Base-by-base conservation (phyloP, 345 rosid genomes). In the Linum tenue region DNA sequence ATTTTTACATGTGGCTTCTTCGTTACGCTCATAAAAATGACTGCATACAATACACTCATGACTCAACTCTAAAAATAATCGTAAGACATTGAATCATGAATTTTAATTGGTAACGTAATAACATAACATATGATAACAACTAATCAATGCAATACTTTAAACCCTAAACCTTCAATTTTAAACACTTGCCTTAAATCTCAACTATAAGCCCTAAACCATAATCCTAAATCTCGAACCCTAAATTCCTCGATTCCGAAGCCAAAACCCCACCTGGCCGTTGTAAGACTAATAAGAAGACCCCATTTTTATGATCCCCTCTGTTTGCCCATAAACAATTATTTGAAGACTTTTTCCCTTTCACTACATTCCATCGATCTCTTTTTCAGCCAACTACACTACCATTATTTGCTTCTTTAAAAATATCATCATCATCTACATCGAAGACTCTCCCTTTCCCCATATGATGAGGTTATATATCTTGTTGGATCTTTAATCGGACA, bases 241-340 rank as follows among this genome's bases (percentile, higher is more conserved):
- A 57, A 35, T 42, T 59, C 37, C 37, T 60, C 65, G 40, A 17
- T 64, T 64, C 69, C 76, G 69, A 64, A 64, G 58, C 62, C 31
- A 22, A 59, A 35, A 73, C 63, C 68, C 65, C 62, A 63, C 65
- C 76, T 50, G 62, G 56, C 11, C 16, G 58, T 55, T 53, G 59
- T 5, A 56, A 67, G 66, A 22, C 61, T 55, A 56, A 53, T 17
- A 37, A 43, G 31, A 22, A 22, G 31, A 22, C 31, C 31, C 31
- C 31, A 22, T 22, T 22, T 22, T 22, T 22, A 22, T 22, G 31
- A 22, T 22, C 31, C 31, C 31, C 31, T 22, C 31, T 22, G 31
- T 22, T 22, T 22, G 31, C 31, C 31, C 31, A 22, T 22, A 22
- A 22, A 22, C 31, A 22, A 22, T 22, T 22, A 22, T 22, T 22